Evolutionary conservation across 495 filamentous ascomycete species (phyloP), one percentile per base, ranked within the genome.

Genomic region (Monascus purpureus): DNA sequence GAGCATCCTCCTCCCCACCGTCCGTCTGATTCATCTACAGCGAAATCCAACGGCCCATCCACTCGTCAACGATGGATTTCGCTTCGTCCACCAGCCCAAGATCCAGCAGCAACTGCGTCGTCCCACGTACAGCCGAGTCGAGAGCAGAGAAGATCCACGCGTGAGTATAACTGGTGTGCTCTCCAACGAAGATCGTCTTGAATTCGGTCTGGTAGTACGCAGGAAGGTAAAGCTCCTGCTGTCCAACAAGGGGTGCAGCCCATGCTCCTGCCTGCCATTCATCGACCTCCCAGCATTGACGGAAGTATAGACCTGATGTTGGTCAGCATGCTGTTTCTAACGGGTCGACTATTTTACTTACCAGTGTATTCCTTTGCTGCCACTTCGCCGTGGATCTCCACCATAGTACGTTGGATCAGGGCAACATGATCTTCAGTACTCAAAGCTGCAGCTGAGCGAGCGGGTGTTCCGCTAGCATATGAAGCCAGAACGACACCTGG

Each of bases 91-190:
- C 71, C 31, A 80, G 46, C 0, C 75, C 75, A 40, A 78, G 57
- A 33, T 77, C 71, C n/a, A 80, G 55, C 36, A 77, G 49, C 37
- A 78, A 36, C 46, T 80, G 75, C 12, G 75, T 61, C 0, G 63
- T 63, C 0, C 75, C 75, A 0, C 75, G 50, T 18, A 78, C 70
- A 0, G 70, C 71, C 17, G 65, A 70, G 39, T 80, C 72, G 13
- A 80, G 41, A 0, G 73, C 70, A 9, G 63, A 65, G 13, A 70
- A 68, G 19, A 80, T 75, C 75, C 75, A 80, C 2, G 73, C 73
- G 41, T 79, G 75, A 6, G 75, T 79, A 39, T 72, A 76, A 15
- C 63, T 66, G 2, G 75, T 80, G 43, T 79, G 75, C 55, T 80
- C 75, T 8, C 75, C 75, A 1, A 79, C 53, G 33, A 80, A 79